phyloP scores from a whole-genome alignment of 352 stramenopile genomes.

The Phytophthora syringae region DNA sequence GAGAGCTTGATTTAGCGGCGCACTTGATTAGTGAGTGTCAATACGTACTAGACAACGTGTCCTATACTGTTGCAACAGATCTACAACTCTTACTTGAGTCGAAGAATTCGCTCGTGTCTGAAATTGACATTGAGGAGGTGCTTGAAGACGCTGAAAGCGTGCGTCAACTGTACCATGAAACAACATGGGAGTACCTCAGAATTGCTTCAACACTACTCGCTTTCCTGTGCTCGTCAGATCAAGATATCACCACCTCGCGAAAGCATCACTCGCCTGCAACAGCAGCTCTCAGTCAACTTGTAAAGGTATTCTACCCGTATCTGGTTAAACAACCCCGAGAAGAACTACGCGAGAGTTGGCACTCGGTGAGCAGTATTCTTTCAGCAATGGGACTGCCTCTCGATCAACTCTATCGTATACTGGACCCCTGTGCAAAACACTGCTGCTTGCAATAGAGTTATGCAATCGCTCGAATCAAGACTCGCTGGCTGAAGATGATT shows the following conservation, averaged over 20 bases:
- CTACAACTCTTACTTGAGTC: conserved; percentile 26
- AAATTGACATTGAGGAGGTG: conserved; percentile 48
- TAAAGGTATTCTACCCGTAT: conserved; percentile 80
- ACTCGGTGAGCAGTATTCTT: conserved; percentile 34
- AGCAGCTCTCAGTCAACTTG: conserved; percentile 42
- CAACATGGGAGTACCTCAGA: conserved; percentile 42
- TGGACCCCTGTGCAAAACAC: conserved; percentile 57
- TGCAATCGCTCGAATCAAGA: conserved; percentile 24
- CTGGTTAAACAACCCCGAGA: conserved; percentile 59
- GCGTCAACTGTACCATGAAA: conserved; percentile 32
- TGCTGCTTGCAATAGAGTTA: conserved; percentile 51
- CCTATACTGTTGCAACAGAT: conserved; percentile 16
- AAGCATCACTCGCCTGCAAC: conserved; percentile 17
- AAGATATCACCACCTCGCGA: background rate
- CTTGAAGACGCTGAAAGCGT: conserved; percentile 38
- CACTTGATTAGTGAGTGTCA: conserved; percentile 31
- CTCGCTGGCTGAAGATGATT: conserved; percentile 12
- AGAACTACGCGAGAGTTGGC: conserved; percentile 49
- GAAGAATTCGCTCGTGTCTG: conserved; percentile 48
- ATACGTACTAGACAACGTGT: conserved; percentile 23
- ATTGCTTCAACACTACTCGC: conserved; percentile 27
- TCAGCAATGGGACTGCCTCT: conserved; percentile 30
- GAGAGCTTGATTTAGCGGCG: conserved; percentile 27
- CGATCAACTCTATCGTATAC: conserved; percentile 31
- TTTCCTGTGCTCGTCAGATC: conserved; percentile 15